Conservation (phyloP, 2,329 filamentous ascomycete genomes). For the Paradendryphiella salina region DNA sequence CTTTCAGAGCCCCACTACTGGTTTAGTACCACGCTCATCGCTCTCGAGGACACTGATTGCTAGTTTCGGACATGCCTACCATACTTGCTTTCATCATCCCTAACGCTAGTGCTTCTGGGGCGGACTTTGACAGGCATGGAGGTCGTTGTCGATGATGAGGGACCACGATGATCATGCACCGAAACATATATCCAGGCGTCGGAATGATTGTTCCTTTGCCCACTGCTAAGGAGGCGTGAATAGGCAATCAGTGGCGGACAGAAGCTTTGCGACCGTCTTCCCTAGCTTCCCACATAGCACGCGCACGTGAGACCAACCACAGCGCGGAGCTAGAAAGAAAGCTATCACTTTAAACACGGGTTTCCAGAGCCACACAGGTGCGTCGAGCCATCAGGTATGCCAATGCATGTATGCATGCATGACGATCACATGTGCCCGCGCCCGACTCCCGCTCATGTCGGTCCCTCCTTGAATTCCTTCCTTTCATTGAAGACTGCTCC, state of each 20-base stretch:
- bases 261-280: background rate
- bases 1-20: no score
- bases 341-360: background rate
- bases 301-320: slow-evolving; percentile 1
- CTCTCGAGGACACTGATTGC: no score
- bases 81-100: no score
- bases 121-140: no score
- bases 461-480: background rate
- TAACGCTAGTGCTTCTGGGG: no score
- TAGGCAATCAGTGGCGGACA: background rate
- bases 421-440: background rate
- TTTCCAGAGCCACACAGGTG: background rate
- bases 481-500: background rate
- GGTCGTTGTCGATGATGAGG: no score
- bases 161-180: no score
- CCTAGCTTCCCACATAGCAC: background rate
- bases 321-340: background rate
- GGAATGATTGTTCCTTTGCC: background rate
- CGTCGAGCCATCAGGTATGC: background rate
- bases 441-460: background rate
- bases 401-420: background rate
- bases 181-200: no score
- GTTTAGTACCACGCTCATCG: no score
- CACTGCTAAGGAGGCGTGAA: background rate
- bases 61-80: no score